Conservation (phyloP, 352 stramenopile species). For the Phytophthora citrophthora region DNA sequence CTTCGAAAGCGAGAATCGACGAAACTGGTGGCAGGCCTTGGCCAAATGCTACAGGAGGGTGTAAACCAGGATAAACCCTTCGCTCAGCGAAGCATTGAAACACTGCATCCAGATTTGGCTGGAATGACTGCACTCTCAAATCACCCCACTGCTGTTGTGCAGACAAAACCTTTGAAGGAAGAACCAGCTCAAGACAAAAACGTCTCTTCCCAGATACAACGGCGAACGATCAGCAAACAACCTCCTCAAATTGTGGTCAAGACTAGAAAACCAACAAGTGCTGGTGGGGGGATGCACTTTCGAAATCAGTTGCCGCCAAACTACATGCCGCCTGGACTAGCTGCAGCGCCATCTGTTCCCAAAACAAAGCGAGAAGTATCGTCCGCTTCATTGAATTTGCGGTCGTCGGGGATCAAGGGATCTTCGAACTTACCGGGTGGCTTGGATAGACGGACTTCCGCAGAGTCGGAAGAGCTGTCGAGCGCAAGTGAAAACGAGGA, state of each 20-base stretch:
- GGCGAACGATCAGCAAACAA: slow-evolving; percentile 6
- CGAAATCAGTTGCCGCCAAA: slow-evolving; percentile 73
- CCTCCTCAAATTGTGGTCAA: slow-evolving; percentile 35
- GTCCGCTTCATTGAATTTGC: neutral
- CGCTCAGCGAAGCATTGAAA: slow-evolving; percentile 10
- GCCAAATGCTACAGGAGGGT: slow-evolving; percentile 28
- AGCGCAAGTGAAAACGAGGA: slow-evolving; percentile 29
- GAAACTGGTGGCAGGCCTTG: slow-evolving; percentile 60
- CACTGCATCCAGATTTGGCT: slow-evolving; percentile 22
- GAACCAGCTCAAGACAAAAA: slow-evolving; percentile 1
- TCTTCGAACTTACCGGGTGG: neutral
- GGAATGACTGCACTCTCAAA: slow-evolving; percentile 16
- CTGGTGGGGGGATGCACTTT: slow-evolving; percentile 65
- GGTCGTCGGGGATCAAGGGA: slow-evolving; percentile 6
- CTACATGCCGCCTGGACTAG: slow-evolving; percentile 45
- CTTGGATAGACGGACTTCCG: slow-evolving; percentile 13
- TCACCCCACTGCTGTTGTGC: slow-evolving; percentile 5
- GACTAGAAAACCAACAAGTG: slow-evolving; percentile 30
- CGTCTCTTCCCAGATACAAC: neutral
- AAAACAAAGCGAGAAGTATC: slow-evolving; percentile 17
- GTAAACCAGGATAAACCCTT: slow-evolving; percentile 34
- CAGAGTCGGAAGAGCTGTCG: slow-evolving; percentile 17
- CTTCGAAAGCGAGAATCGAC: slow-evolving; percentile 69
- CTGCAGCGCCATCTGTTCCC: slow-evolving; percentile 9
- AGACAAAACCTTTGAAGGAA: slow-evolving; percentile 5